Evolutionary conservation across 352 stramenopile genomes (phyloP), one percentile per base, ranked within the genome.

Genomic region (Thalassiosira ordinaria): DNA sequence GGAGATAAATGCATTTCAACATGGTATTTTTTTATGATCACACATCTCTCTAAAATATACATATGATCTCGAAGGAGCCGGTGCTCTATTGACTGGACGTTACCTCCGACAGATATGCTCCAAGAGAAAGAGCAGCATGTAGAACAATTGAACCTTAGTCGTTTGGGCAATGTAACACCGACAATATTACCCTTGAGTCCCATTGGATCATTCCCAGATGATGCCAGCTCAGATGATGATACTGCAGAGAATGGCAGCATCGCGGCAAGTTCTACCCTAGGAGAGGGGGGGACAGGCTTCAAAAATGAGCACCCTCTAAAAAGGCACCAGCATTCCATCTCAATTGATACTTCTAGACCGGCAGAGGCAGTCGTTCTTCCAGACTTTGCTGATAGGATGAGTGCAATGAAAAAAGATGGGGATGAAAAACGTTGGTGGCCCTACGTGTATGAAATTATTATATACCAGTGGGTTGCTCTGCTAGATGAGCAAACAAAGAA

Each of bases 391-490:
- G 78, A 87, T 83, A 74, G 78, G 14, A 87, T 89, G 44, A 85
- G 61, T 72, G 49, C 46, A 13, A 85, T 89, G 74, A 83, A 84
- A 77, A 67, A 80, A 53, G 57, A 85, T 63, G 76, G 60, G 7
- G 56, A 74, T 18, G 46, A 64, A 47, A 86, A 78, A 14, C 75
- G 89, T 39, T 95, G 89, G 89, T 94, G 89, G 80, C 91, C 91
- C n/a, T 95, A 92, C 57, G 68, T 84, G 5, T 95, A 95, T 68
- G 91, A 95, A 72, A 74, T 95, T 8, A 87, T 95, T n/a, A 92
- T 95, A 27, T 89, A 89, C 67, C 89, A 94, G 76, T 95, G 91
- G 91, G 62, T 88, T 18, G 80, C 78, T 26, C 68, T 95, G n/a
- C 76, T 95, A 2, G 61, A 70, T 4, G 82, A 91, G 59, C 91